phyloP scores from a whole-genome alignment of 331 rosid species.

The Quercus tomentella region DNA sequence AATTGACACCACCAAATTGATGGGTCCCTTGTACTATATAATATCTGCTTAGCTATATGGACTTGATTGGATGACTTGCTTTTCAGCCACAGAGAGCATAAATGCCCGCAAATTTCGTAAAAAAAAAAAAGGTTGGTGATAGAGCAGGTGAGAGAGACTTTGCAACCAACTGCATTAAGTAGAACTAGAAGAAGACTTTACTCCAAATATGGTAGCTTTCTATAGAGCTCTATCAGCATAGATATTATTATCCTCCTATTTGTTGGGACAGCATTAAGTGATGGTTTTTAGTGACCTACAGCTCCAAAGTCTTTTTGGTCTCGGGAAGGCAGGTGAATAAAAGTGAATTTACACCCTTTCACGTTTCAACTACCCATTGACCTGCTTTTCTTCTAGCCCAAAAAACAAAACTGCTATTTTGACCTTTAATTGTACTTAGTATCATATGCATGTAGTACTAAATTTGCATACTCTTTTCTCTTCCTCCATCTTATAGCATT shows the following conservation, averaged over 20 bases:
- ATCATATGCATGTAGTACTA: too few species aligned
- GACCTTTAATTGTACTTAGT: too few species aligned
- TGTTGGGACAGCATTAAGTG: background rate
- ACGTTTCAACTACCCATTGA: too few species aligned
- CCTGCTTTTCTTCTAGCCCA: too few species aligned
- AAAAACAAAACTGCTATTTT: too few species aligned
- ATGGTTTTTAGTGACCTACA: background rate
- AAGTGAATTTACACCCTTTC: too few species aligned
- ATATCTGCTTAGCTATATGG: background rate
- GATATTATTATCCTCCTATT: background rate
- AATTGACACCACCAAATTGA: background rate
- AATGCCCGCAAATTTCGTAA: background rate
- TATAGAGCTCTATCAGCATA: background rate
- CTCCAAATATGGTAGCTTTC: background rate
- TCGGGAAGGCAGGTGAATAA: too few species aligned
- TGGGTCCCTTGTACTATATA: background rate
- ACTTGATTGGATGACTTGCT: background rate
- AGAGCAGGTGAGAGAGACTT: constrained; percentile 11
- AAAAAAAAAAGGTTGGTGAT: background rate
- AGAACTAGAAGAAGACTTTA: background rate
- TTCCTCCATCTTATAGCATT: too few species aligned
- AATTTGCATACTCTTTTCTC: too few species aligned
- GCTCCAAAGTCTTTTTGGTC: background rate
- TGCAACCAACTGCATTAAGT: background rate
- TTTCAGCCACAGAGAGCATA: background rate